phyloP scores from a whole-genome alignment of 305 asterid genomes.

The Solanum hybrid region DNA sequence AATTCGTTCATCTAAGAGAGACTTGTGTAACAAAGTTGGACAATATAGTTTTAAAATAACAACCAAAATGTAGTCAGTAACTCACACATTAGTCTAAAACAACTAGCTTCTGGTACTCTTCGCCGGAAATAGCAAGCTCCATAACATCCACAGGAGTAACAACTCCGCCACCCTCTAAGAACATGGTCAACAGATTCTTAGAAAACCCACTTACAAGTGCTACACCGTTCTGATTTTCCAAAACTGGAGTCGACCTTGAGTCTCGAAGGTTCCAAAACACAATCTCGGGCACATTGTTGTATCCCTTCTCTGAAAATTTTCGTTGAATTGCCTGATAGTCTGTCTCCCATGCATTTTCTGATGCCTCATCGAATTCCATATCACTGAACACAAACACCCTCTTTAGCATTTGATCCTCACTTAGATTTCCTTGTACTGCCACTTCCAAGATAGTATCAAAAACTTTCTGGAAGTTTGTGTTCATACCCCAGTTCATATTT shows the following conservation, averaged over 20 bases:
- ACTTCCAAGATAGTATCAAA: conserved; percentile 10
- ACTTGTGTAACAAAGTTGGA: neutral
- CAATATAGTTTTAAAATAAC: neutral
- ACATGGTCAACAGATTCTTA: conserved; percentile 24
- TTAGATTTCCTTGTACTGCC: conserved; percentile 18
- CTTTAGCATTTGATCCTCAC: conserved; percentile 27
- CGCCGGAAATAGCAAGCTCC: conserved; percentile 34
- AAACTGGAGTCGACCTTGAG: conserved; percentile 26
- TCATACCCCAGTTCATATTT: conserved; percentile 15
- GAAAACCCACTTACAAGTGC: conserved; percentile 33
- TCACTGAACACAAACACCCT: conserved; percentile 31
- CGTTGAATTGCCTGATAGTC: conserved; percentile 28
- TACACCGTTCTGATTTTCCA: conserved; percentile 26
- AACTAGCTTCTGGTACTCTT: conserved; percentile 20
- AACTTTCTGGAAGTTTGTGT: conserved; percentile 23
- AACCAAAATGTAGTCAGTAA: neutral
- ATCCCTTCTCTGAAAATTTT: conserved; percentile 26
- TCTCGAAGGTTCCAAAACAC: conserved; percentile 33
- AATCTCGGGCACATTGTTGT: conserved; percentile 22
- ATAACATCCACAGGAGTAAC: conserved; percentile 18
- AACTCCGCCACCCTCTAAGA: conserved; percentile 22
- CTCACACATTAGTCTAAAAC: conserved; percentile 1
- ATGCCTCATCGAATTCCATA: conserved; percentile 36
- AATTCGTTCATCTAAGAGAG: neutral
- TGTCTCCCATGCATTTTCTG: conserved; percentile 27